A percentile compares a stretch with the other conserved stretches of the same genome.
Evolutionary conservation across 2,329 filamentous ascomycete species (phyloP).

Genomic region (Trichoderma sp.): DNA sequence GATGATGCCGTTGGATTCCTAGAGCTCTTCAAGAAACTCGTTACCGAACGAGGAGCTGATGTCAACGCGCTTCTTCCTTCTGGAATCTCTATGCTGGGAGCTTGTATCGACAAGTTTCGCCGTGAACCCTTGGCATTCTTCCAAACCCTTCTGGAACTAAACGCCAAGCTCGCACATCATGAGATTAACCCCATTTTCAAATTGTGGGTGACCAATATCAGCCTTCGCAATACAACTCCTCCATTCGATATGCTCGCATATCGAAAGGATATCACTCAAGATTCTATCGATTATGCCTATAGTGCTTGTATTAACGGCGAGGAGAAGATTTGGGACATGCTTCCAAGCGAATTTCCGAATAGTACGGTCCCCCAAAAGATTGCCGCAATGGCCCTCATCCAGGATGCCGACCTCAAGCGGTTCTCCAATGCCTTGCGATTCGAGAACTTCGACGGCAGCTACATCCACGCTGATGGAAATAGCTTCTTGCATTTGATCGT

Average conservation of each 20-base stretch:
- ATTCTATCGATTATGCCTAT: background rate
- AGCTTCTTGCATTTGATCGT: conserved; percentile 24
- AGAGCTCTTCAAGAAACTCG: background rate
- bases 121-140: background rate
- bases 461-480: background rate
- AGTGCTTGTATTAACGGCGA: background rate
- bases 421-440: background rate
- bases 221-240: background rate
- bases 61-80: background rate
- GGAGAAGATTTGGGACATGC: background rate
- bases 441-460: conserved; percentile 15
- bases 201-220: background rate
- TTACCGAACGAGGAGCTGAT: background rate
- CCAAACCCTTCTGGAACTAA: background rate
- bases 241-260: background rate
- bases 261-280: background rate
- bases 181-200: conserved; percentile 13
- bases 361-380: background rate
- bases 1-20: background rate
- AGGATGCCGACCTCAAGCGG: background rate
- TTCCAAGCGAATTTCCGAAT: background rate
- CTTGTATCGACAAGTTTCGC: background rate
- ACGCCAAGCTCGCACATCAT: conserved; percentile 1
- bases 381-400: background rate
- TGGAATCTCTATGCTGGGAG: background rate